Evolutionary conservation across 345 rosid species (phyloP), one percentile per base, ranked within the genome.

Genomic region (Murraya koenigii): DNA sequence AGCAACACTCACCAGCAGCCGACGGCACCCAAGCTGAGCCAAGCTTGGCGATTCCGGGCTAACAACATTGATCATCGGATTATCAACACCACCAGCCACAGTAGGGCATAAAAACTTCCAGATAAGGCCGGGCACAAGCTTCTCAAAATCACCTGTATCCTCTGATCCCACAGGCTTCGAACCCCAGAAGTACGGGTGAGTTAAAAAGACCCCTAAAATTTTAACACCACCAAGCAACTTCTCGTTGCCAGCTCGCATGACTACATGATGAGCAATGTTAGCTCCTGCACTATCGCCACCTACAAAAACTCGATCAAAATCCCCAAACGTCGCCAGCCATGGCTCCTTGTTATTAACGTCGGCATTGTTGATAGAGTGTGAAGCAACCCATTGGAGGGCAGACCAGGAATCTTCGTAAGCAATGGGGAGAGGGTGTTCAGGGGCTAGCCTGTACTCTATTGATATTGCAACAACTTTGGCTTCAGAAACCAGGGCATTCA

Each of bases 181-280:
- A 15, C 89, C 86, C 88, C 92, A 89, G 59, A 89, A 87, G 72
- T 75, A 87, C 13, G 88, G 88, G 19, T 89, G 89, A 1, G 86
- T 78, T 13, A 84, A 52, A 60, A 76, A 77, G 36, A 79, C 79
- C 8, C 90, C 90, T 4, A 28, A 2, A 9, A 89, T 75, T n/a
- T 47, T 81, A 1, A 82, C 80, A 8, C 77, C 81, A 3, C 86
- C 80, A 0, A 66, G 67, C 71, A 84, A 22, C 0, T 19, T 72
- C 49, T 85, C 84, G 0, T 38, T 10, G 0, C 85, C 84, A 0
- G 85, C 85, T 75, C 84, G 52, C 82, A 89, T 65, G 32, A 66
- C 74, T 8, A 77, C 30, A 38, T 80, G 76, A 72, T 85, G 83
- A 10, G 78, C 84, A 6, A 88, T 38, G 56, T 86, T 88, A 17